Conservation (phyloP, 2,329 filamentous ascomycete genomes). For the Lasiodiplodia sp. region DNA sequence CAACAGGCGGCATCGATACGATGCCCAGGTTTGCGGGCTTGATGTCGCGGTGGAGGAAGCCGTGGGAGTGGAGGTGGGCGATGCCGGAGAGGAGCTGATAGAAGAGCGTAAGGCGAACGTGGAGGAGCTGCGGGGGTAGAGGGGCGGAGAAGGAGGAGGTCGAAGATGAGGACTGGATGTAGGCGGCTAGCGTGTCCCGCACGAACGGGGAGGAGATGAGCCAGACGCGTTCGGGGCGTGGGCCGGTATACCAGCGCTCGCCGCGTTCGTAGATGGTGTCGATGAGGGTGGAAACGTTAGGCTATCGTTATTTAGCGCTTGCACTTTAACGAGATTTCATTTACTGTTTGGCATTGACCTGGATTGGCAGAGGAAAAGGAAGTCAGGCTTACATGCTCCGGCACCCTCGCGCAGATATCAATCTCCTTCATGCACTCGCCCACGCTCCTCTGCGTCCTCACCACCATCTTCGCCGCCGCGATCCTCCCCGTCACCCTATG, state of each 20-base stretch:
- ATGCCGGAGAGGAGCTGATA: conserved; percentile 21
- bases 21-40: conserved; percentile 31
- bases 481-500: conserved; percentile 11
- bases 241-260: conserved; percentile 14
- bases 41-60: conserved; percentile 31
- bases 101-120: conserved; percentile 15
- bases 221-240: conserved; percentile 17
- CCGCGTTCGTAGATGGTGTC: conserved; percentile 21
- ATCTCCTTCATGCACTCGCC: conserved; percentile 18
- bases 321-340: too few species aligned
- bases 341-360: background rate
- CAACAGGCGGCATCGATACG: background rate
- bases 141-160: background rate
- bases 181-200: conserved; percentile 5
- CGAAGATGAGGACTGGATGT: background rate
- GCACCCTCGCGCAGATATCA: conserved; percentile 2
- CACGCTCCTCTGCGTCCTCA: conserved; percentile 2
- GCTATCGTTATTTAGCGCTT: background rate
- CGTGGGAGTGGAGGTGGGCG: conserved; percentile 27
- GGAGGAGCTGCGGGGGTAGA: background rate
- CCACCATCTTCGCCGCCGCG: conserved; percentile 24
- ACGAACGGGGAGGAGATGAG: conserved; percentile 18
- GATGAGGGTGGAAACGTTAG: conserved; percentile 14
- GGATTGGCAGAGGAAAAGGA: background rate
- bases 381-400: conserved; percentile 9